These are phyloP conservation scores for Alternaria alternata DNA, from an alignment of 2,329 filamentous ascomycete species.

Conservation along the genomic window DNA sequence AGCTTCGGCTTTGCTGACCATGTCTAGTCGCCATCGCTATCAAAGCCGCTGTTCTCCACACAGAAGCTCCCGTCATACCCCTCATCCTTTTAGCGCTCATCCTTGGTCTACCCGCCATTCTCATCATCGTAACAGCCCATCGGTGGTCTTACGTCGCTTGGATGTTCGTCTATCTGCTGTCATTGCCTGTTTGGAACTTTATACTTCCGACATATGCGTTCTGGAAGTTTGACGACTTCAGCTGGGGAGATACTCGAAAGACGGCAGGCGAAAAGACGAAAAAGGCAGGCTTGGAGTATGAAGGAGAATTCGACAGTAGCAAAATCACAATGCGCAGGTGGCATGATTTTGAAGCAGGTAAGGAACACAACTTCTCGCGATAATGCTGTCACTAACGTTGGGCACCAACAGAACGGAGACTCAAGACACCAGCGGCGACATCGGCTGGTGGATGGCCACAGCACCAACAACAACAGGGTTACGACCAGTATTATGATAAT, in stretches of 20 bases:
- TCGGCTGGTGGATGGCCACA: conserved; percentile 47
- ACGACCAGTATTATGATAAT: conserved; percentile 52
- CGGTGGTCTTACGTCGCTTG: conserved; percentile 90
- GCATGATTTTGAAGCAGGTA: conserved; percentile 86
- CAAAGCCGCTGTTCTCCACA: conserved; percentile 65
- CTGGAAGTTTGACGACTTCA: conserved; percentile 99
- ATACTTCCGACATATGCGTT: conserved; percentile 92
- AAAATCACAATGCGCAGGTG: conserved; percentile 99
- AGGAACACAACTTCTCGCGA: conserved; percentile 30
- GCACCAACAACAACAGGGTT: conserved; percentile 49
- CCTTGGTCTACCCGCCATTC: conserved; percentile 87
- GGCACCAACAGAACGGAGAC: conserved; percentile 51
- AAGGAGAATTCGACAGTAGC: conserved; percentile 96
- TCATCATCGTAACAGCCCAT: conserved; percentile 94
- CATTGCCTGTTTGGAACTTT: conserved; percentile 97
- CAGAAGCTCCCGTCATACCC: conserved; percentile 81
- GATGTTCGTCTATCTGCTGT: conserved; percentile 96
- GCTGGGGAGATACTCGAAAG: conserved; percentile 97
- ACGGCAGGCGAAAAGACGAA: conserved; percentile 89
- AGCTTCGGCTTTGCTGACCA: conserved; percentile 35
- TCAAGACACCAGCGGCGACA: conserved; percentile 49
- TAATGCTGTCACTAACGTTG: conserved; percentile 38
- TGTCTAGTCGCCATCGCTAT: conserved; percentile 82
- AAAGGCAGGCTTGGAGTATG: conserved; percentile 84
- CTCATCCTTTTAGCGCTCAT: conserved; percentile 89